phyloP scores from a whole-genome alignment of 352 stramenopile species.

The Phytophthora uliginosa region DNA sequence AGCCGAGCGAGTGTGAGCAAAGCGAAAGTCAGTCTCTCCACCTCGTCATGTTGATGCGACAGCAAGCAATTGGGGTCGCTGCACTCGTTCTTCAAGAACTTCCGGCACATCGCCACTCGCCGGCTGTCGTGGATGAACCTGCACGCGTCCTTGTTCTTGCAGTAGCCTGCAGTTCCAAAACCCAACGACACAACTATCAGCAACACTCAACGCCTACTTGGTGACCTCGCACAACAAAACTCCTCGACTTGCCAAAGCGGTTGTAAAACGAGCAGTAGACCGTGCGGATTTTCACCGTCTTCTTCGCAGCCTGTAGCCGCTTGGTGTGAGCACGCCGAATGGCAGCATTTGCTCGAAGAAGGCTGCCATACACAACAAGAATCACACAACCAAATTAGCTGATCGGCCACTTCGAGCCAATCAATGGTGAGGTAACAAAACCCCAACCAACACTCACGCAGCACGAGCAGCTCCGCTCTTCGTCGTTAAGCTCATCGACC shows the following conservation, averaged over 20 bases:
- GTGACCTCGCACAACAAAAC: background rate
- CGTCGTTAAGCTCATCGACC: slow-evolving; percentile 30
- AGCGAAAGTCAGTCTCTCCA: slow-evolving; percentile 41
- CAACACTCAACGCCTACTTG: slow-evolving; percentile 8
- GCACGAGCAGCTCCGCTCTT: slow-evolving; percentile 43
- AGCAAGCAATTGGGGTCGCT: slow-evolving; percentile 66
- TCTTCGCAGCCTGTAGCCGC: slow-evolving; percentile 43
- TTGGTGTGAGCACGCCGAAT: slow-evolving; percentile 60
- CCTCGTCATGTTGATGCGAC: slow-evolving; percentile 82
- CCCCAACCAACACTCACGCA: slow-evolving; percentile 39
- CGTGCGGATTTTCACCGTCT: slow-evolving; percentile 52
- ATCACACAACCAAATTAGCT: background rate
- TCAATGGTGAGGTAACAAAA: background rate
- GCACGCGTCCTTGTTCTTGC: slow-evolving; percentile 85
- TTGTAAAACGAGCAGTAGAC: slow-evolving; percentile 90
- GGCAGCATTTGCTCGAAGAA: slow-evolving; percentile 58
- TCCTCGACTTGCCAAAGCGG: slow-evolving; percentile 71
- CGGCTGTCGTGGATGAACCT: slow-evolving; percentile 89
- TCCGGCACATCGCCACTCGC: slow-evolving; percentile 82
- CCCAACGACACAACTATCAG: slow-evolving; percentile 18
- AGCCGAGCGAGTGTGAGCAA: slow-evolving; percentile 16
- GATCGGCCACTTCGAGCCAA: background rate
- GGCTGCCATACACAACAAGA: slow-evolving; percentile 24
- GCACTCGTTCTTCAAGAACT: slow-evolving; percentile 80
- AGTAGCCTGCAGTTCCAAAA: slow-evolving; percentile 61